Percentiles rank a stretch among this genome's conserved stretches.
Conservation (phyloP, 257 asterid genomes). For the Gardenia jasminoides region DNA sequence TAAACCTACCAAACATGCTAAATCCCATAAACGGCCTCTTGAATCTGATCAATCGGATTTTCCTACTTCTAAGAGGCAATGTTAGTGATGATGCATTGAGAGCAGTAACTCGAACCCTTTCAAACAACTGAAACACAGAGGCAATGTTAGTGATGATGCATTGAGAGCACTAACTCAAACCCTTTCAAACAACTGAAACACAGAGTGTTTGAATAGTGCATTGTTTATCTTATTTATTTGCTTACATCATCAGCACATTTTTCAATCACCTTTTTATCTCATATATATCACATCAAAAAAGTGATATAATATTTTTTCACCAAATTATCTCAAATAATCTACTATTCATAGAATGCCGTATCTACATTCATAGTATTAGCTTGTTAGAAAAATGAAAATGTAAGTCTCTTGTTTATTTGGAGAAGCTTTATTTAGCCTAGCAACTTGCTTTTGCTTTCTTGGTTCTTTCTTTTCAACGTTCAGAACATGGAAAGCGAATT, state of each 20-base stretch:
- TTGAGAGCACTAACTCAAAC: no score
- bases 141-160: no score
- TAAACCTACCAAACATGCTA: background rate
- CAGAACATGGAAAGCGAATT: background rate
- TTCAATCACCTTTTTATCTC: no score
- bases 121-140: no score
- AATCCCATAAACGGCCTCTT: background rate
- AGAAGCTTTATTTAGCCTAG: background rate
- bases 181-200: no score
- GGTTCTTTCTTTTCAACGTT: background rate
- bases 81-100: background rate
- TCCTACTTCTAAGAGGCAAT: conserved; percentile 15
- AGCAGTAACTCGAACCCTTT: background rate
- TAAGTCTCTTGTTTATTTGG: background rate
- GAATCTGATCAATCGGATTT: conserved; percentile 18
- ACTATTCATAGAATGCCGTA: background rate
- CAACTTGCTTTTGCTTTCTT: background rate
- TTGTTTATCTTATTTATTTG: no score
- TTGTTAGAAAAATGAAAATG: background rate
- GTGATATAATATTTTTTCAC: no score
- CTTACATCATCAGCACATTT: no score
- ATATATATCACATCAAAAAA: no score
- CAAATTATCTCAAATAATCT: no score
- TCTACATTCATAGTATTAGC: background rate
- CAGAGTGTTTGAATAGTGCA: no score